Evolutionary conservation across 2,329 filamentous ascomycete genomes (phyloP).

Genomic region (Venturia carpophila): DNA sequence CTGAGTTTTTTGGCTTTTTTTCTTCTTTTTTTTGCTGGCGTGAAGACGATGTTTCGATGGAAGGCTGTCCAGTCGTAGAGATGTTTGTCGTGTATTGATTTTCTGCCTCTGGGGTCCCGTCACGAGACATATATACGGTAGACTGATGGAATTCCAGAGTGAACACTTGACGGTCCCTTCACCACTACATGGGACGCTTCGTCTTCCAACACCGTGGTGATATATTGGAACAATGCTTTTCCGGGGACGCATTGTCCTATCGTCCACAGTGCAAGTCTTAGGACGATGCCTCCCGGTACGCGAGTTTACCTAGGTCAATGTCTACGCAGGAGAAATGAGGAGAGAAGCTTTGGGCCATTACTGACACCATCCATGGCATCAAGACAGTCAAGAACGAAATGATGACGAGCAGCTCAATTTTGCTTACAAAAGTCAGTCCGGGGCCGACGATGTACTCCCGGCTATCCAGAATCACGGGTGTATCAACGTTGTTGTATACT

Average conservation of each 20-base stretch:
- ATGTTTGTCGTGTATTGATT: not conserved
- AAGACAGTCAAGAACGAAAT: too few species aligned
- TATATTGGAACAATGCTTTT: not conserved
- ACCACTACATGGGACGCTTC: not conserved
- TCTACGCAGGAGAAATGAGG: too few species aligned
- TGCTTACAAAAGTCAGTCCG: too few species aligned
- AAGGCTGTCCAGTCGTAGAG: not conserved
- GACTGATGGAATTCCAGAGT: not conserved
- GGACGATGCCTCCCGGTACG: too few species aligned
- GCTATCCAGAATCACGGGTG: too few species aligned
- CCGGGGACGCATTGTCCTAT: not conserved
- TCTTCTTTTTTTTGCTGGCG: not conserved
- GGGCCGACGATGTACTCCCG: too few species aligned
- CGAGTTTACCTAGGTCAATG: too few species aligned
- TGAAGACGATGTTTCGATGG: not conserved
- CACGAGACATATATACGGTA: not conserved
- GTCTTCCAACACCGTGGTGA: not conserved
- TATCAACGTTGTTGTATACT: too few species aligned
- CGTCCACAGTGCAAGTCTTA: not conserved
- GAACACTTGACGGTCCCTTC: not conserved
- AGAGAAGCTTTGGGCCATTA: too few species aligned
- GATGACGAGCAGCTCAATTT: too few species aligned
- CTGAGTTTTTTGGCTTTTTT: too few species aligned
- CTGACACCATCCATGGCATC: too few species aligned
- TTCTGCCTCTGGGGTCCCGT: not conserved